phyloP scores from a whole-genome alignment of 2,329 filamentous ascomycete species.

The Aspergillus brunneoviolaceus region DNA sequence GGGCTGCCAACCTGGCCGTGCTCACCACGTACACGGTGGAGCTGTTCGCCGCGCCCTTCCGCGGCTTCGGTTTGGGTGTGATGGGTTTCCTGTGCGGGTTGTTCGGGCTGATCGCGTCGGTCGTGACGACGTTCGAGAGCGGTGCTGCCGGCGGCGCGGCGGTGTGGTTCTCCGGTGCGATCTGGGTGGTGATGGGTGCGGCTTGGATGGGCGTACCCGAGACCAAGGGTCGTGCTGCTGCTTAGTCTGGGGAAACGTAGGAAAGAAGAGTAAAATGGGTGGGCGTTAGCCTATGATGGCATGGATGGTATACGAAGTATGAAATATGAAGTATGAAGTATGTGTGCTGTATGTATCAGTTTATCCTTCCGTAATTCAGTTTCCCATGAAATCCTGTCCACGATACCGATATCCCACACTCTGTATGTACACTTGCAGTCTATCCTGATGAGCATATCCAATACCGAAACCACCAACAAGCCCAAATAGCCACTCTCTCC shows the following conservation, averaged over 20 bases:
- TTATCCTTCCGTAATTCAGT: no score
- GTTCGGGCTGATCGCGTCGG: conserved; percentile 16
- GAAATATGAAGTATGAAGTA: no score
- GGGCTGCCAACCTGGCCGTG: conserved; percentile 14
- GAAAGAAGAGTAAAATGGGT: no score
- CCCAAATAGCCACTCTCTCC: no score
- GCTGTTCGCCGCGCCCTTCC: conserved; percentile 12
- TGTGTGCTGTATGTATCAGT: no score
- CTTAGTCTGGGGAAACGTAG: background rate
- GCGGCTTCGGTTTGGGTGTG: conserved; percentile 15
- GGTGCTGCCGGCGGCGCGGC: conserved; percentile 6
- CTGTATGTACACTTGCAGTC: no score
- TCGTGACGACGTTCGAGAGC: conserved; percentile 15
- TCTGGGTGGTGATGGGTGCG: conserved; percentile 23
- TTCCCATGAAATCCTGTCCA: no score
- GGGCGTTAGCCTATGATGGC: no score
- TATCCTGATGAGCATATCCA: no score
- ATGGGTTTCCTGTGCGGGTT: conserved; percentile 18
- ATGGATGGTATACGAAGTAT: background rate
- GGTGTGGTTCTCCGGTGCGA: conserved; percentile 24
- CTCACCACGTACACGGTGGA: conserved; percentile 22
- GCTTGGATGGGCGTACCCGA: conserved; percentile 13
- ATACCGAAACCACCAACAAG: no score
- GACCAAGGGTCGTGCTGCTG: conserved; percentile 3
- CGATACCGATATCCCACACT: no score